Evolutionary conservation across 192 early-diverging fungal species (phyloP), one percentile per base, ranked within the genome.

Genomic region (Gaertneriomyces semiglobifer): DNA sequence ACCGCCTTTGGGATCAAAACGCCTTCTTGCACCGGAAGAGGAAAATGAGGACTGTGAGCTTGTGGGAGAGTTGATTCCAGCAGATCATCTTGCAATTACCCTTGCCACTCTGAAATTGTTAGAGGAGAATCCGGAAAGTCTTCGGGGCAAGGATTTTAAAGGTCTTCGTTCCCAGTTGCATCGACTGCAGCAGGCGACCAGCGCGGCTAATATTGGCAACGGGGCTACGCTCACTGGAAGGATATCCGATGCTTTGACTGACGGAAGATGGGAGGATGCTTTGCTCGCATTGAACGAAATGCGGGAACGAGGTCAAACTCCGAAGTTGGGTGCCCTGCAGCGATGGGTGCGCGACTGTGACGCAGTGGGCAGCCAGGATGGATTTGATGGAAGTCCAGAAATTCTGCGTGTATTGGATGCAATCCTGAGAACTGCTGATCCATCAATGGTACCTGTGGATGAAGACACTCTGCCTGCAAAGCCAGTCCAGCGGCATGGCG

Each of bases 331-430:
- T 14, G 78, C 83, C 0, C 56, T 88, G 14, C 87, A 88, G 57
- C 72, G 87, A 8, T 88, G 87, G 87, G 83, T 85, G 33, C 72
- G 87, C n/a, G 87, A 86, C 53, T 88, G 87, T 55, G 87, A 88
- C 68, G 87, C 87, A 5, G 86, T 82, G n/a, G 74, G 71, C 5
- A 71, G 70, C 18, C n/a, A 58, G 58, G 58, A 59, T 10, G 66
- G 66, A 0, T 19, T 42, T 5, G 74, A 58, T 48, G 77, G 71
- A 10, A 65, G 70, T 39, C 74, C 72, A 10, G 62, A 79, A 50
- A 77, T 88, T 4, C 75, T 85, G 71, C 51, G 79, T 11, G 85
- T 84, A 0, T 58, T 88, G 50, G 87, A 88, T 63, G 73, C 77
- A n/a, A 84, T 87, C 55, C 69, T 88, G n/a, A 55, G 87, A 54